Conservation (phyloP, 2,329 filamentous ascomycete genomes). For the Colletotrichum sp. region DNA sequence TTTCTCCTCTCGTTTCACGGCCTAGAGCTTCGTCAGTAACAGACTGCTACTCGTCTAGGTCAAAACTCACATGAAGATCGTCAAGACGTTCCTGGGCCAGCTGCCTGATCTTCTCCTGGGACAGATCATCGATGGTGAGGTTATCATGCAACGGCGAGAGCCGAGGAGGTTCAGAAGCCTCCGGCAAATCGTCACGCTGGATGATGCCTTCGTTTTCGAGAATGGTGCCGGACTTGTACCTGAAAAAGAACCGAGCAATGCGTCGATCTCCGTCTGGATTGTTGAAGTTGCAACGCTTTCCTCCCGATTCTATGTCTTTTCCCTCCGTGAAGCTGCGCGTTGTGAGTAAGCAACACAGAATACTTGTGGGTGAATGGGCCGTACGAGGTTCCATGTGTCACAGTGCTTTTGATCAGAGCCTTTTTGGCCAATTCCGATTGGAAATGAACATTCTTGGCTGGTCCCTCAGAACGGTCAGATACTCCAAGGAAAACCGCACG, state of each 20-base stretch:
- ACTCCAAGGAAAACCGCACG: not conserved
- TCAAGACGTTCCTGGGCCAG: not conserved
- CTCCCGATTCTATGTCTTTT: not conserved
- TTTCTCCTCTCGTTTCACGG: not conserved
- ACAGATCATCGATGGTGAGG: not conserved
- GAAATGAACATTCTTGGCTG: too few relatives aligned
- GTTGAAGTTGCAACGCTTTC: too few relatives aligned
- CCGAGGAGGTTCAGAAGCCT: not conserved
- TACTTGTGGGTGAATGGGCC: too few relatives aligned
- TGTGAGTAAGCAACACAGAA: not conserved
- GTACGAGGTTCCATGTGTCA: not conserved
- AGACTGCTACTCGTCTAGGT: fast-evolving
- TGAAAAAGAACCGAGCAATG: not conserved
- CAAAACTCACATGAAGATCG: not conserved
- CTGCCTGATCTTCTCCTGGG: not conserved
- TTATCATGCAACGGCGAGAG: not conserved
- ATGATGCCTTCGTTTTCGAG: not conserved
- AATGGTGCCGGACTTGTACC: not conserved
- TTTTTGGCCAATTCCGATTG: not conserved
- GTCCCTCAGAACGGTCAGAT: not conserved
- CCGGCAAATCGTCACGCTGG: not conserved
- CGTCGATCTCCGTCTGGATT: not conserved
- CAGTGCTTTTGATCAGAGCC: not conserved
- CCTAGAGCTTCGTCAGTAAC: not conserved
- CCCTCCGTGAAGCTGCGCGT: not conserved